Base-by-base conservation (phyloP, 495 filamentous ascomycete species). In the Cercophora newfieldiana region DNA sequence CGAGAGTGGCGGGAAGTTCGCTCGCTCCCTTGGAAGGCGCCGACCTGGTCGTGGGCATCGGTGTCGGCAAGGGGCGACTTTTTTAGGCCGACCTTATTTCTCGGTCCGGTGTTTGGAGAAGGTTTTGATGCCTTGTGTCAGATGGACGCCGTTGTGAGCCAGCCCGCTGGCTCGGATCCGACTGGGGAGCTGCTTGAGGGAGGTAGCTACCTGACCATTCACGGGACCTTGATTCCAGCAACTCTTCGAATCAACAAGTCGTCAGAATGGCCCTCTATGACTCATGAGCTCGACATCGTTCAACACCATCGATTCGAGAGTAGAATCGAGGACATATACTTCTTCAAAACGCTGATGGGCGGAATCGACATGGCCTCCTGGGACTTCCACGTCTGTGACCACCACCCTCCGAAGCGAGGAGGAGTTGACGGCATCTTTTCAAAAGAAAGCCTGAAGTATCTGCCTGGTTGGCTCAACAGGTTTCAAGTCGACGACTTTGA, bases 201-300 rank as follows among this genome's bases (percentile, higher is more conserved):
- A 1, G 54, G 28, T 14, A 57, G 54, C 54, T 57, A 57, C 25
- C 22, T 57, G 7, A 57, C 54, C 54, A 28, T 57, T n/a, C 21
- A 8, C 22, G 54, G 54, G 5, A 6, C 1, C 7, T 18, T 57
- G 24, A 57, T 57, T 57, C 54, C 54, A 1, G 54, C 54, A 3
- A 26, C n/a, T 22, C 10, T 53, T 7, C 7, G 50, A 22, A 53
- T 53, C 50, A n/a, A 53, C 50, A 53, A 53, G 24, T 53, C 50
- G 10, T 14, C 19, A 47, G 37, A 7, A 7, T 18, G 37, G 7
- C 7, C 7, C 7, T 18, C 7, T 7, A 7, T 7, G 18, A 18
- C 18, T 7, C 37, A 47, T 18, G 7, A 53, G 3, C 6, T 53
- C 16, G 50, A 22, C 24, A 51, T 51, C 18, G 8, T 22, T 8